phyloP scores from a whole-genome alignment of 768 basidiomycete genomes.

The Amanita exitialis region DNA sequence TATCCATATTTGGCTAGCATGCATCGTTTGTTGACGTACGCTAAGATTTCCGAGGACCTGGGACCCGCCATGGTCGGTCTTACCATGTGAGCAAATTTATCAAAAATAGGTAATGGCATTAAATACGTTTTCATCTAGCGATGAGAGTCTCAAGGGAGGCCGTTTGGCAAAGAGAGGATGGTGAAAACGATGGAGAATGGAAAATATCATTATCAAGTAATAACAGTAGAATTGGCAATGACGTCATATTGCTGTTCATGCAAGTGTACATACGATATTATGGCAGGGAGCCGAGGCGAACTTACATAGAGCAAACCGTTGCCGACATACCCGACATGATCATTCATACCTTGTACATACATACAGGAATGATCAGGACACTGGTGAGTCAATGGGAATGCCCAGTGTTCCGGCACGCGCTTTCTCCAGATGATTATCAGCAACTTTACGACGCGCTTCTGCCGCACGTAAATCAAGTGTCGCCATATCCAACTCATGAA shows the following conservation, averaged over 20 bases:
- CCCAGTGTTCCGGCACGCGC: slow-evolving; percentile 55
- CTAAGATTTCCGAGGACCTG: slow-evolving; percentile 68
- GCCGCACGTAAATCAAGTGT: slow-evolving; percentile 50
- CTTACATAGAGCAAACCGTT: slow-evolving; percentile 60
- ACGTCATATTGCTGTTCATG: background rate
- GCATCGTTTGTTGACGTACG: slow-evolving; percentile 2
- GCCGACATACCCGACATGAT: slow-evolving; percentile 23
- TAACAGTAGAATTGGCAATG: background rate
- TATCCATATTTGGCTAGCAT: background rate
- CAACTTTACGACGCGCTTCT: slow-evolving; percentile 46
- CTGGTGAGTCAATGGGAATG: slow-evolving; percentile 27
- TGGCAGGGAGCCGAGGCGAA: slow-evolving; percentile 50
- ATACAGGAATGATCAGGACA: background rate
- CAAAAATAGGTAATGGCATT: background rate
- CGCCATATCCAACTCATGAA: slow-evolving; percentile 53
- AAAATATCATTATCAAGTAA: background rate
- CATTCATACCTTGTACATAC: background rate
- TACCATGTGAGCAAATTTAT: slow-evolving; percentile 54
- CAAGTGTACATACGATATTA: background rate
- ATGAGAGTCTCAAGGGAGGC: slow-evolving; percentile 61
- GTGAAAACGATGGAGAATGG: slow-evolving; percentile 21
- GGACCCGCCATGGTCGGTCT: slow-evolving; percentile 93
- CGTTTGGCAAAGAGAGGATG: slow-evolving; percentile 58
- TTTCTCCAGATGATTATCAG: slow-evolving; percentile 49
- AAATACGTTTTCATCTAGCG: slow-evolving; percentile 26